Conservation (phyloP, 805 yeast genomes). For the Yamadazyma phyllophila region DNA sequence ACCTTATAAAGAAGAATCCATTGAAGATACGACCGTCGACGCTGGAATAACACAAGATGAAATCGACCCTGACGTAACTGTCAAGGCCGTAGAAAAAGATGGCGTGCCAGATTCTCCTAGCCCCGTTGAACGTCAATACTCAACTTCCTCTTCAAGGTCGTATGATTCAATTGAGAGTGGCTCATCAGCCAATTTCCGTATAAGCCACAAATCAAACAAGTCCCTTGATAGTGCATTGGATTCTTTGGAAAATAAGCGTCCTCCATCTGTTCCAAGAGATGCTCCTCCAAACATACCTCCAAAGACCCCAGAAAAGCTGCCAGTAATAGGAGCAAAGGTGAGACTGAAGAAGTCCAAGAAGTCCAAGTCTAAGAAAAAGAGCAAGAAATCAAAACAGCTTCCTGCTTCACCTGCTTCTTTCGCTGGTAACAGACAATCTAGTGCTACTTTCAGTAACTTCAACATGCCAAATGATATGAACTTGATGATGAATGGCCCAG, state of each 20-base stretch:
- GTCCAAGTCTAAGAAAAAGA: conserved; percentile 2
- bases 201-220: conserved; percentile 14
- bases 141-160: conserved; percentile 18
- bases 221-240: conserved; percentile 1
- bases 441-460: neutral
- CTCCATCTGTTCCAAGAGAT: neutral
- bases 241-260: neutral
- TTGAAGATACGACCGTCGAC: neutral
- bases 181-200: conserved; percentile 24
- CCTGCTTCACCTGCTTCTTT: neutral
- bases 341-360: conserved; percentile 5
- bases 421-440: neutral
- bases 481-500: conserved; percentile 6
- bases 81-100: neutral
- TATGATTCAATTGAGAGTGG: conserved; percentile 33
- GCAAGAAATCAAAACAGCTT: neutral
- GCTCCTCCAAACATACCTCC: conserved; percentile 2
- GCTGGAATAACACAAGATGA: neutral
- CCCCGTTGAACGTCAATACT: conserved; percentile 3
- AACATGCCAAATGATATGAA: neutral
- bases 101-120: conserved; percentile 7
- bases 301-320: conserved; percentile 2
- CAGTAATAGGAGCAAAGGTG: neutral
- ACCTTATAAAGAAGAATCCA: neutral
- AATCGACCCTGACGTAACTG: conserved; percentile 2